phyloP scores from a whole-genome alignment of 2,329 filamentous ascomycete genomes.

The Lachnellula suecica region DNA sequence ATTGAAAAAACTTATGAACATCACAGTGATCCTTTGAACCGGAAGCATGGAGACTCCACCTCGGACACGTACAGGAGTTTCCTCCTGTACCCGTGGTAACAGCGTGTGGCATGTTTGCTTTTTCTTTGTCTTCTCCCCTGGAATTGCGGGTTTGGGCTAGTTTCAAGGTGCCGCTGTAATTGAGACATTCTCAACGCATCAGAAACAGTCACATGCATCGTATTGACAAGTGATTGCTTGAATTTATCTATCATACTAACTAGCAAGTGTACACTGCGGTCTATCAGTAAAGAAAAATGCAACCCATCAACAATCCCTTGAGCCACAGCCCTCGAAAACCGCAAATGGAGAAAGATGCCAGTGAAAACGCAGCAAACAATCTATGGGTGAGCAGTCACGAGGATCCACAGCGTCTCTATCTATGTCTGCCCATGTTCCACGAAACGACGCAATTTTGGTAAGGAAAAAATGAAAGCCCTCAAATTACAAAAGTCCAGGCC shows the following conservation, averaged over 20 bases:
- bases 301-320: neutral
- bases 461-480: conserved; percentile 12
- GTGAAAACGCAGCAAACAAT: neutral
- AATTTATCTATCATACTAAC: conserved; percentile 6
- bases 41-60: no score
- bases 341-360: neutral
- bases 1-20: no score
- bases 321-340: no score
- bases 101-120: no score
- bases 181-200: no score
- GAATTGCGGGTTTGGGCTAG: no score
- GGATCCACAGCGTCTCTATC: conserved; percentile 12
- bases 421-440: conserved; percentile 10
- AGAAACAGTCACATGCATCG: neutral
- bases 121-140: no score
- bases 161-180: no score
- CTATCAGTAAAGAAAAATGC: conserved; percentile 2
- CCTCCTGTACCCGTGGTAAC: no score
- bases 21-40: no score
- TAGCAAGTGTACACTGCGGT: conserved; percentile 6
- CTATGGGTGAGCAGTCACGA: neutral
- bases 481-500: conserved; percentile 18
- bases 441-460: conserved; percentile 24
- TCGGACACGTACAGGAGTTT: no score
- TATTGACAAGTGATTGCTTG: neutral